Base-by-base conservation (phyloP, 116 monocot species). In the Trichopus zeylanicus region DNA sequence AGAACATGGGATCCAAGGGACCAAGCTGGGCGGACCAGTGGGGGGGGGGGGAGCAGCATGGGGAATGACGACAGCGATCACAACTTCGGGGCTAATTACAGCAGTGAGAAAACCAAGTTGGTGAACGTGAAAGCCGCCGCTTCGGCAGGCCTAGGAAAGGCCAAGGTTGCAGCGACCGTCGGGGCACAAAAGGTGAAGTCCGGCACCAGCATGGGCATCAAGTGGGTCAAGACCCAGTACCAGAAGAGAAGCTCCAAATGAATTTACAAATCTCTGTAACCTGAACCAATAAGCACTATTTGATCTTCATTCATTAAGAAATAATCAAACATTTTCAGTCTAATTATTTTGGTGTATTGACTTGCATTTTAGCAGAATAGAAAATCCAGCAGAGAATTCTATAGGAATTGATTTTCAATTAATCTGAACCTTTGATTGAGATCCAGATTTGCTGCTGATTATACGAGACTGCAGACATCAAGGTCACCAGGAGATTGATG, bases 181-280 rank as follows among this genome's bases (percentile, higher is more conserved):
- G 85, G 90, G 16, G 86, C 86, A 0, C 67, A 71, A 46, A 91
- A 86, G 79, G 82, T 91, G 28, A 82, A 86, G 61, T 66, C 55
- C 25, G 86, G 86, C 10, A 66, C 91, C 1, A 69, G 62, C 37
- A 59, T 56, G 0, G 83, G 92, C 31, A 55, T 87, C 69, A 78
- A 73, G 26, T 92, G 92, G 92, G 79, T 86, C 61, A 92, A 87
- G 75, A 72, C 62, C 35, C 71, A 83, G 65, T 80, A 71, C 68
- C 78, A 83, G 68, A 92, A 92, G 71, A 77, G 68, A 28, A 75
- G 53, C 37, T 80, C 83, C 19, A 83, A 88, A 65, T 88, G 67
- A 79, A 57, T n/a, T n/a, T n/a, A n/a, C n/a, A n/a, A n/a, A n/a
- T n/a, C n/a, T n/a, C n/a, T n/a, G n/a, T n/a, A n/a, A n/a, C n/a